These are phyloP conservation scores for Pseudopithomyces maydicus DNA, from an alignment of 2,329 filamentous ascomycete genomes.

Conservation along the genomic window DNA sequence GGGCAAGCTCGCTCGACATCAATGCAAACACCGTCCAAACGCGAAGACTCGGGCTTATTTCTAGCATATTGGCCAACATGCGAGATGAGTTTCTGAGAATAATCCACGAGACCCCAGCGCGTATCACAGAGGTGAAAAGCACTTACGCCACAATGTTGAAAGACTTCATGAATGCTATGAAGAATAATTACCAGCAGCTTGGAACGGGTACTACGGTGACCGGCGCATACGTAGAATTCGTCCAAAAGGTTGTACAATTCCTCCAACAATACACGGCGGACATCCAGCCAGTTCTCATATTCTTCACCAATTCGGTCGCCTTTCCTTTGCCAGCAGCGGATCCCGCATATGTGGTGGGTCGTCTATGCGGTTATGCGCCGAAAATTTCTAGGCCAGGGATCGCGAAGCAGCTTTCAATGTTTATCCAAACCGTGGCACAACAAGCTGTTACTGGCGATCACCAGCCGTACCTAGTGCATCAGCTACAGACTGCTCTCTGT, in stretches of 20 bases:
- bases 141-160: slow-evolving; percentile 59
- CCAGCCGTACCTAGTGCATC: slow-evolving; percentile 60
- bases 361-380: slow-evolving; percentile 62
- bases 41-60: slow-evolving; percentile 61
- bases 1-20: slow-evolving; percentile 52
- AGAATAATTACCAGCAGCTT: slow-evolving; percentile 63
- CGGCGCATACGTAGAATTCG: slow-evolving; percentile 65
- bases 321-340: slow-evolving; percentile 66
- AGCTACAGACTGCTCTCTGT: slow-evolving; percentile 58
- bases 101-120: slow-evolving; percentile 31
- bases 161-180: slow-evolving; percentile 66
- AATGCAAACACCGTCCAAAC: slow-evolving; percentile 58
- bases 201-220: slow-evolving; percentile 45
- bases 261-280: slow-evolving; percentile 66
- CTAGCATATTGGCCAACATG: slow-evolving; percentile 64
- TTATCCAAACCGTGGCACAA: slow-evolving; percentile 64
- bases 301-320: slow-evolving; percentile 64
- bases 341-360: slow-evolving; percentile 66
- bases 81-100: slow-evolving; percentile 52
- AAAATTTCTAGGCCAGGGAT: slow-evolving; percentile 56
- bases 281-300: slow-evolving; percentile 61
- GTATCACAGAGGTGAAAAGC: slow-evolving; percentile 45
- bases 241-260: slow-evolving; percentile 63
- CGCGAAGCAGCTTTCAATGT: slow-evolving; percentile 61
- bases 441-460: slow-evolving; percentile 63